Percentiles rank a stretch among this genome's conserved stretches.
These are phyloP conservation scores for Agaricus sinodeliciosus DNA, from an alignment of 768 basidiomycete species.

Conservation along the genomic window DNA sequence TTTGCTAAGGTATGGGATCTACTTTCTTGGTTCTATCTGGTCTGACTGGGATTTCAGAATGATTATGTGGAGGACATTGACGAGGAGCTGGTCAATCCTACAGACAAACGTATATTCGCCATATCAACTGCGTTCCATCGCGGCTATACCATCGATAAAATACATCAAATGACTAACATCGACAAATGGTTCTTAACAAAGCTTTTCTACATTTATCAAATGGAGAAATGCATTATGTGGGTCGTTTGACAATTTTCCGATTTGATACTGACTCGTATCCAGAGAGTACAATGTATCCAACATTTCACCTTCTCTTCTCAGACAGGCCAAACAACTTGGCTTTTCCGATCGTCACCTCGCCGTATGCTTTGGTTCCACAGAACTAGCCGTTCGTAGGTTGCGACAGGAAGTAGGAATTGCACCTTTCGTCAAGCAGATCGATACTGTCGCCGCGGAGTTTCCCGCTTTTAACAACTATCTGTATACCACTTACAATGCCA, in stretches of 20 bases:
- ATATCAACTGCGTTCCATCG: slow-evolving; percentile 90
- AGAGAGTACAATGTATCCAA: slow-evolving; percentile 62
- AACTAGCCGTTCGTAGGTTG: slow-evolving; percentile 85
- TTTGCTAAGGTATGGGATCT: slow-evolving; percentile 66
- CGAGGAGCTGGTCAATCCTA: slow-evolving; percentile 88
- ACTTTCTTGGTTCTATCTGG: neutral
- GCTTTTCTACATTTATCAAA: slow-evolving; percentile 74
- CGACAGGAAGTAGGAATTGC: slow-evolving; percentile 78
- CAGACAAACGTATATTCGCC: slow-evolving; percentile 95
- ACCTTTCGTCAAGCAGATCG: slow-evolving; percentile 97
- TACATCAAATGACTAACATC: slow-evolving; percentile 97
- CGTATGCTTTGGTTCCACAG: slow-evolving; percentile 76
- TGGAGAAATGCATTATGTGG: slow-evolving; percentile 74
- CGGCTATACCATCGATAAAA: slow-evolving; percentile 91
- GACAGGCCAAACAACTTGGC: slow-evolving; percentile 87
- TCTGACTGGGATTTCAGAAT: slow-evolving; percentile 44
- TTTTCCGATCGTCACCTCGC: slow-evolving; percentile 95
- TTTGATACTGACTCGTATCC: neutral
- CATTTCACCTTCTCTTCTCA: slow-evolving; percentile 56
- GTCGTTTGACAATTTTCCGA: slow-evolving; percentile 21
- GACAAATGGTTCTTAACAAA: slow-evolving; percentile 98
- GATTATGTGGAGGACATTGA: slow-evolving; percentile 87
- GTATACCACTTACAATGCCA: slow-evolving; percentile 96
- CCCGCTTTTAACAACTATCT: slow-evolving; percentile 98
- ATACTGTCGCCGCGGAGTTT: slow-evolving; percentile 98